A percentile compares a stretch with the other conserved stretches of the same genome.
Conservation (phyloP, 1,284 basidiomycete species). For the Trichosporon sp. region DNA sequence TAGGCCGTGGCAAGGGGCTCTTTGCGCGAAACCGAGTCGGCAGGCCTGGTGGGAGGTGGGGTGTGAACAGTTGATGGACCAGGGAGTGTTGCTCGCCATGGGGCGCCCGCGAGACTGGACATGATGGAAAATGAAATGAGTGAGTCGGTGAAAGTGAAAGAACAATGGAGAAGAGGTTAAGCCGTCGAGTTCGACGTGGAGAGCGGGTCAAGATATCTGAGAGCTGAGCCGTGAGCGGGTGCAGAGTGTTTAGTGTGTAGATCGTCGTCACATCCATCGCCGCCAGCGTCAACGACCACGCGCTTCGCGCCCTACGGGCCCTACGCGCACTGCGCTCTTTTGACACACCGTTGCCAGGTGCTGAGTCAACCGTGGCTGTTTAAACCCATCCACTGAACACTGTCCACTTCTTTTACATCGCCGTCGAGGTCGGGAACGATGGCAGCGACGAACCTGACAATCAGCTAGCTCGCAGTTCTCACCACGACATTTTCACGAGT, state of each 20-base stretch:
- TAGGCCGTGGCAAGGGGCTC: background rate
- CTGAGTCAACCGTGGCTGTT: background rate
- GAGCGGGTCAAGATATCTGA: background rate
- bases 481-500: slow-evolving; percentile 11
- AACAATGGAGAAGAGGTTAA: background rate
- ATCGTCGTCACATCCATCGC: background rate
- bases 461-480: background rate
- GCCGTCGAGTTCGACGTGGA: background rate
- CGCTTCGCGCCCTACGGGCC: too few relatives aligned
- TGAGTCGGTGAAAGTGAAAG: background rate
- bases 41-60: background rate
- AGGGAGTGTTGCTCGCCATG: background rate
- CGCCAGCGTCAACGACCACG: background rate
- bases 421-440: background rate
- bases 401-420: background rate
- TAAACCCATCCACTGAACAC: background rate
- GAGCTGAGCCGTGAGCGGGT: background rate
- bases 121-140: background rate
- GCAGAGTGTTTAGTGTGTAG: slow-evolving; percentile 1
- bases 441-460: background rate
- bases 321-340: background rate
- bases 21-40: background rate
- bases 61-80: background rate
- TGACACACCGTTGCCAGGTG: background rate
- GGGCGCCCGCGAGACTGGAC: too few relatives aligned